Evolutionary conservation across 768 basidiomycete species (phyloP).

Genomic region (Panellus pusillus): DNA sequence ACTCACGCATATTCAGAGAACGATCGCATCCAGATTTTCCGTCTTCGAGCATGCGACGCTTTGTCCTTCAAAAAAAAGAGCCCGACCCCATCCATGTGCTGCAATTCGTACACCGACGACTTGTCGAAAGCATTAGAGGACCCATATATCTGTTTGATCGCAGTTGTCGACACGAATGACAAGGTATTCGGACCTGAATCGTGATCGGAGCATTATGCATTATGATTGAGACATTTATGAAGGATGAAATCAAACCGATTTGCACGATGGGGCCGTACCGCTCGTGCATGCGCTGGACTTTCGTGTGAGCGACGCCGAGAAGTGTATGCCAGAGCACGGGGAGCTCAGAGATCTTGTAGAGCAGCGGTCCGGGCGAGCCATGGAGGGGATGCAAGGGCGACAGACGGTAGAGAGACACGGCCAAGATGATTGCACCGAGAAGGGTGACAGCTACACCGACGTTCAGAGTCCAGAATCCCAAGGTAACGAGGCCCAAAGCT

Average conservation of each 20-base stretch:
- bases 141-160: background rate
- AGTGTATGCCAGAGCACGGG: background rate
- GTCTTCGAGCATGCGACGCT: background rate
- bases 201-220: background rate
- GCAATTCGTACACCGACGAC: background rate
- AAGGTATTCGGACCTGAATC: background rate
- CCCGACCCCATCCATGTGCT: background rate
- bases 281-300: background rate
- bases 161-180: background rate
- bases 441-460: no score
- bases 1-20: background rate
- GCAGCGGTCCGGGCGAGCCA: background rate
- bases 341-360: background rate
- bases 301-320: background rate
- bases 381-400: conserved; percentile 1
- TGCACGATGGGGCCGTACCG: background rate
- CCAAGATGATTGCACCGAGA: background rate
- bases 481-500: no score
- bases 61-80: background rate
- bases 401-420: background rate
- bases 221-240: no score
- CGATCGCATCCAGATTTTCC: background rate
- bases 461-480: no score
- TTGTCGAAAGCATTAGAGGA: background rate
- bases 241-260: background rate